Percentiles rank a stretch among this genome's conserved stretches.
phyloP scores from a whole-genome alignment of 2,329 filamentous ascomycete genomes.

The Venturia effusa region DNA sequence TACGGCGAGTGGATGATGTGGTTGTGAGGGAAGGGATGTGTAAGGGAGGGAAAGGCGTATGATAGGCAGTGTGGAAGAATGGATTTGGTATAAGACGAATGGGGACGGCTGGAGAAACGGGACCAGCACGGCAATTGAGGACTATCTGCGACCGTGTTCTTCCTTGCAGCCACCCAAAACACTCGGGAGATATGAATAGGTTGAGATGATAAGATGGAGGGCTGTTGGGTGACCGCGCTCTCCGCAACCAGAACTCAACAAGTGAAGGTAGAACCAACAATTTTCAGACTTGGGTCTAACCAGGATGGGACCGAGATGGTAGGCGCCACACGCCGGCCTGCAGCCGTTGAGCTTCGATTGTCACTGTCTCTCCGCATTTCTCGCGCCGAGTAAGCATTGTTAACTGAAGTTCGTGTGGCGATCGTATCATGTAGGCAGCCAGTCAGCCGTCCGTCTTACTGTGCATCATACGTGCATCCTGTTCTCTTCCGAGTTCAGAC shows the following conservation, averaged over 20 bases:
- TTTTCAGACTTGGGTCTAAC: constrained; percentile 1
- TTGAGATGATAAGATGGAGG: background rate
- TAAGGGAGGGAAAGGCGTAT: background rate
- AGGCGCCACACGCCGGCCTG: background rate
- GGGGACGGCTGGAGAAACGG: background rate
- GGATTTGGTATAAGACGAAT: background rate
- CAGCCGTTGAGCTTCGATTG: constrained; percentile 1
- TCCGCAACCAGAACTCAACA: background rate
- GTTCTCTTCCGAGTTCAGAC: background rate
- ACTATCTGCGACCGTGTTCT: background rate
- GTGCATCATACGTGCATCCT: background rate
- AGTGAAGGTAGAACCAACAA: background rate
- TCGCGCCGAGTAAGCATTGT: background rate
- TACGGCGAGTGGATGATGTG: background rate
- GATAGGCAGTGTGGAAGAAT: background rate
- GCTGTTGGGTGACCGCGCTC: background rate
- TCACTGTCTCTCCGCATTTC: background rate
- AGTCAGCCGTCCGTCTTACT: background rate
- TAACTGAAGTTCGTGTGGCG: background rate
- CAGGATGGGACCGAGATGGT: background rate
- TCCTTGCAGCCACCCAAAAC: background rate
- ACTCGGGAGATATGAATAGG: background rate
- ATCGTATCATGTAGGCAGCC: background rate
- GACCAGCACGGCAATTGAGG: background rate
- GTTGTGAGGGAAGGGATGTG: background rate